Conservation (phyloP, 495 filamentous ascomycete genomes). For the Glutinoglossum americanum region DNA sequence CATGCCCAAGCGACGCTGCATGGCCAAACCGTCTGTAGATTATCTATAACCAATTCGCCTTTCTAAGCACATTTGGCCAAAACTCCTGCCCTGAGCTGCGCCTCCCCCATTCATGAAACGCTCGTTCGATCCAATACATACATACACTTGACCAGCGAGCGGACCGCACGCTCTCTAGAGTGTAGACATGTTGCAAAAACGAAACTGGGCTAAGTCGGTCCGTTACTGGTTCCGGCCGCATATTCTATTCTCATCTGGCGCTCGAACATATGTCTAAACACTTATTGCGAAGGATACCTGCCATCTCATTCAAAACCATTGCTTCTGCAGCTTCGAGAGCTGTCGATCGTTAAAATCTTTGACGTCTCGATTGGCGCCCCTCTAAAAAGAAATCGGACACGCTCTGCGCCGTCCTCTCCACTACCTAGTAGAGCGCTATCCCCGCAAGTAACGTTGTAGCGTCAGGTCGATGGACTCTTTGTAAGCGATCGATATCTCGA, state of each 20-base stretch:
- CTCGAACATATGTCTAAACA: neutral
- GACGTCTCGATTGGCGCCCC: neutral
- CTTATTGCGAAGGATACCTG: neutral
- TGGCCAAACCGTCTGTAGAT: too few relatives aligned
- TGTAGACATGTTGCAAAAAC: neutral
- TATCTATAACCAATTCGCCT: too few relatives aligned
- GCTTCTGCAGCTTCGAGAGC: neutral
- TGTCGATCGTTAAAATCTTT: neutral
- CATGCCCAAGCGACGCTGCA: too few relatives aligned
- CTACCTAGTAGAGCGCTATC: neutral
- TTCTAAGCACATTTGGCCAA: too few relatives aligned
- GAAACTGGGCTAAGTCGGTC: neutral
- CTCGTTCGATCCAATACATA: too few relatives aligned
- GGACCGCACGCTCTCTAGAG: too few relatives aligned
- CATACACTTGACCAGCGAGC: too few relatives aligned
- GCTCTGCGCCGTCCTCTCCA: neutral
- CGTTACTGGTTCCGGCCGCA: neutral
- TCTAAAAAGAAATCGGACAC: neutral
- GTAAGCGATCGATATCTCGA: neutral
- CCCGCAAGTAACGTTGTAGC: neutral
- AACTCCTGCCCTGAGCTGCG: too few relatives aligned
- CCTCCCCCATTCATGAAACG: too few relatives aligned
- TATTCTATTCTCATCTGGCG: too few relatives aligned
- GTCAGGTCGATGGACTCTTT: neutral
- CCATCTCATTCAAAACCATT: neutral